Conservation (phyloP, 2,329 filamentous ascomycete species). For the Decorospora gaudefroyi region DNA sequence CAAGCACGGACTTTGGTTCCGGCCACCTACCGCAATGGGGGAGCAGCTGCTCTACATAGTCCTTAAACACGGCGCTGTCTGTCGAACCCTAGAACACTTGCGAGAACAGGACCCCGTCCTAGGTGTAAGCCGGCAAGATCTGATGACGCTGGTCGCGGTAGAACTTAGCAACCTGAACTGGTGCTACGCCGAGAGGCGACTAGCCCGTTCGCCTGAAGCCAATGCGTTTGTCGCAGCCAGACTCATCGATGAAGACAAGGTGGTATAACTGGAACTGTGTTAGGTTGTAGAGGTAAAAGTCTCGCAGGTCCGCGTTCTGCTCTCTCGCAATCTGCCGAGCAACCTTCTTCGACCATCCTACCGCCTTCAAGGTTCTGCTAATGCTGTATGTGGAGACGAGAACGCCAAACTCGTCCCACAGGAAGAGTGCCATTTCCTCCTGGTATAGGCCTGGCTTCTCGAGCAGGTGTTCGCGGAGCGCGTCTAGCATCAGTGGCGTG, state of each 20-base stretch:
- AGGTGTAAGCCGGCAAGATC: slow-evolving; percentile 12
- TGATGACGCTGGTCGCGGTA: slow-evolving; percentile 12
- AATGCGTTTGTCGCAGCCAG: slow-evolving; percentile 45
- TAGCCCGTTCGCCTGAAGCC: slow-evolving; percentile 44
- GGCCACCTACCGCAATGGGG: slow-evolving; percentile 9
- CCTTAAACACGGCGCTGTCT: slow-evolving; percentile 15
- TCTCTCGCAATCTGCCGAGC: slow-evolving; percentile 40
- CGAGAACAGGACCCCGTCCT: slow-evolving; percentile 9
- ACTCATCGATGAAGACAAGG: slow-evolving; percentile 48
- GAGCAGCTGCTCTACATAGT: slow-evolving; percentile 19
- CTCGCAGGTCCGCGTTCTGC: slow-evolving; percentile 42
- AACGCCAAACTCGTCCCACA: slow-evolving; percentile 32
- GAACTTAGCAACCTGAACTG: slow-evolving; percentile 27
- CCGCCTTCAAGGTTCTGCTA: slow-evolving; percentile 24
- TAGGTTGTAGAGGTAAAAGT: slow-evolving; percentile 44
- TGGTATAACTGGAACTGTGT: slow-evolving; percentile 43
- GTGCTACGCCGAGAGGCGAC: slow-evolving; percentile 30
- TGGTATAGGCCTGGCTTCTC: slow-evolving; percentile 37
- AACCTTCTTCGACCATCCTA: slow-evolving; percentile 42
- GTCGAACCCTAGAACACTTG: slow-evolving; percentile 13
- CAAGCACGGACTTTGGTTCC: slow-evolving; percentile 15
- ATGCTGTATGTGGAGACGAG: slow-evolving; percentile 25
- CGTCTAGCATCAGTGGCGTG: slow-evolving; percentile 35
- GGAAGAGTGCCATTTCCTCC: slow-evolving; percentile 36
- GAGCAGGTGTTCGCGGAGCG: slow-evolving; percentile 33